These are phyloP conservation scores for Puccinia hordei DNA, from an alignment of 1,284 basidiomycete genomes.

Conservation along the genomic window DNA sequence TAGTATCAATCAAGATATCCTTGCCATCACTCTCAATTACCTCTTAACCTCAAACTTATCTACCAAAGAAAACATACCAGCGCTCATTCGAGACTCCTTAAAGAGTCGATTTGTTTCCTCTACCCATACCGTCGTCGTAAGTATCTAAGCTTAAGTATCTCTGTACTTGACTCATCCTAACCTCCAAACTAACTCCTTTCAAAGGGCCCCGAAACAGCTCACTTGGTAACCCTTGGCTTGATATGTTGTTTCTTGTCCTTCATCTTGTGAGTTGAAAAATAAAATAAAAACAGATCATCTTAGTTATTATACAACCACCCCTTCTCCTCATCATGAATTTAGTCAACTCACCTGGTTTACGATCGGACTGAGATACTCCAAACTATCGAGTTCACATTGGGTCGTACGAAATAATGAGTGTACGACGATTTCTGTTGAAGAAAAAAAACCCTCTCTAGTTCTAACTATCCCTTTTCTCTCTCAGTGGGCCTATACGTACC, in stretches of 20 bases:
- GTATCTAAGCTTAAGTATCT: neutral
- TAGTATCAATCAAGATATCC: neutral
- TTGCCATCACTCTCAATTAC: neutral
- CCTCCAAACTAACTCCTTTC: neutral
- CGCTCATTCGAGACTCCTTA: neutral
- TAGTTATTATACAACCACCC: neutral
- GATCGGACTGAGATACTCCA: slow-evolving; percentile 9
- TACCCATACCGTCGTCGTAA: slow-evolving; percentile 4
- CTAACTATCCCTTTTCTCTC: no score
- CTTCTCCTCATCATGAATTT: neutral
- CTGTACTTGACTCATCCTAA: neutral
- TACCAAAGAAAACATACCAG: neutral
- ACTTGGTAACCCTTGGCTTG: neutral
- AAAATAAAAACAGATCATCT: no score
- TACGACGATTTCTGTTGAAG: neutral
- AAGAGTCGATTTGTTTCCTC: neutral
- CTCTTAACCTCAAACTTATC: neutral
- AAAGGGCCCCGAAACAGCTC: neutral
- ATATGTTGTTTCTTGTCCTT: neutral
- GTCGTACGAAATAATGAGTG: neutral
- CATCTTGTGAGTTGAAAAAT: neutral
- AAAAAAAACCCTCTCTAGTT: no score
- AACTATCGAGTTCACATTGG: neutral
- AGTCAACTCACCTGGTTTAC: slow-evolving; percentile 3
- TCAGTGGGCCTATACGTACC: neutral